phyloP scores from a whole-genome alignment of 2,329 filamentous ascomycete species.

The Neonectria sp. region DNA sequence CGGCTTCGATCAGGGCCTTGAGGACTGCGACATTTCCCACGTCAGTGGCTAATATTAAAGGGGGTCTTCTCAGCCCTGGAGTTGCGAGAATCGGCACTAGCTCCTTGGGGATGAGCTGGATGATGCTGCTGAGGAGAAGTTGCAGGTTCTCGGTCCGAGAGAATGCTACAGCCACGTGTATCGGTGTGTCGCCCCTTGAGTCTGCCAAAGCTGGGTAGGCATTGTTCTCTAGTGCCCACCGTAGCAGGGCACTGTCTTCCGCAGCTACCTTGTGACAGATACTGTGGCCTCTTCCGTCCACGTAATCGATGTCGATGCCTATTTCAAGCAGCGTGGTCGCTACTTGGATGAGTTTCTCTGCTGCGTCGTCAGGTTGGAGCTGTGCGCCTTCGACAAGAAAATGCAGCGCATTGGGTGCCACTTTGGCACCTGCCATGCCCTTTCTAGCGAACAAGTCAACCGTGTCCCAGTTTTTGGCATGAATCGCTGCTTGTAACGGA shows the following conservation, averaged over 20 bases:
- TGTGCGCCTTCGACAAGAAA: neutral
- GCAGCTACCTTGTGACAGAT: conserved; percentile 6
- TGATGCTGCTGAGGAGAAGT: conserved; percentile 4
- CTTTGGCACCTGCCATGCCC: neutral
- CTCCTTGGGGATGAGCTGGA: neutral
- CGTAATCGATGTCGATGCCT: neutral
- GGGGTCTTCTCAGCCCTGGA: neutral
- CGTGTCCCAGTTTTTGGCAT: neutral
- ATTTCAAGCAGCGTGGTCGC: neutral
- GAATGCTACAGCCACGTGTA: neutral
- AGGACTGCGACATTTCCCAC: neutral
- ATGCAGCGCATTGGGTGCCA: neutral
- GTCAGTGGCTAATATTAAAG: neutral
- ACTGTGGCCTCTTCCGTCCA: neutral
- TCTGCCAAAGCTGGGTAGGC: neutral
- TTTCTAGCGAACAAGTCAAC: neutral
- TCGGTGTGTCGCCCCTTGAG: neutral
- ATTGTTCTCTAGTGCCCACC: conserved; percentile 8
- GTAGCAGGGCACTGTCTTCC: neutral
- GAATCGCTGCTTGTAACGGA: neutral
- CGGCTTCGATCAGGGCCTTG: neutral
- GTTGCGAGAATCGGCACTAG: neutral
- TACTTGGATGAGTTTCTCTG: neutral
- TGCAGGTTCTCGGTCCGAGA: neutral
- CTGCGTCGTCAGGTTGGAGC: neutral